Evolutionary conservation across 2,329 filamentous ascomycete species (phyloP), one percentile per base, ranked within the genome.

Genomic region (Alternaria triticina): DNA sequence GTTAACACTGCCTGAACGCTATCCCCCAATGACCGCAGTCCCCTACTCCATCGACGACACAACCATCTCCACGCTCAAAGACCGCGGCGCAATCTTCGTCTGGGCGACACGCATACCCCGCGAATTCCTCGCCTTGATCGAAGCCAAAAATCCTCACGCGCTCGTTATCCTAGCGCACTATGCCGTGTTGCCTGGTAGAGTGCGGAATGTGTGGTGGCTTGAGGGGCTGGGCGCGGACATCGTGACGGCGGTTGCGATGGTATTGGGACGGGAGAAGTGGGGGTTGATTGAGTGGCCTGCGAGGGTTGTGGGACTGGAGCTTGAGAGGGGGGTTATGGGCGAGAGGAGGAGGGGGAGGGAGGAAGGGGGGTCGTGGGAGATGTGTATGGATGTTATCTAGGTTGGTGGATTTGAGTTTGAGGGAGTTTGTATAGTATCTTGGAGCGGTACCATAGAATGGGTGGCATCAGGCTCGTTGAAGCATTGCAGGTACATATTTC

Each of bases 121-220:
- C 11, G 71, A 76, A 12, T 78, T 77, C 30, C 71, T 79, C 3
- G 57, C 66, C 15, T 62, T 78, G 15, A 59, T 80, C 23, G 74
- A 76, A 30, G 57, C 68, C 43, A 75, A 74, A 54, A 73, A 79
- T 28, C 59, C 65, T 1, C 70, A 77, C 17, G 78, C 78, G 1
- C 62, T 82, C 13, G 74, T 81, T 25, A 73, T 82, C 17, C 62
- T 81, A 10, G 79, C 79, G 10, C 74, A 82, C 57, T 82, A 77
- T 57, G 79, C 78, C 17, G 71, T 81, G 6, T 60, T 82, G 15
- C 70, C 78, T 1, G 76, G 76, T 1, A 63, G 77, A 22, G 72
- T 78, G 8, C 61, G 76, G 15, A 75, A 75, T 23, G 72, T 78
- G 8, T 79, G 77, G 77, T 79, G 76, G 76, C 55, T 79, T 6